Conservation (phyloP, 169 alveolate species). For the Babesia ovata region DNA sequence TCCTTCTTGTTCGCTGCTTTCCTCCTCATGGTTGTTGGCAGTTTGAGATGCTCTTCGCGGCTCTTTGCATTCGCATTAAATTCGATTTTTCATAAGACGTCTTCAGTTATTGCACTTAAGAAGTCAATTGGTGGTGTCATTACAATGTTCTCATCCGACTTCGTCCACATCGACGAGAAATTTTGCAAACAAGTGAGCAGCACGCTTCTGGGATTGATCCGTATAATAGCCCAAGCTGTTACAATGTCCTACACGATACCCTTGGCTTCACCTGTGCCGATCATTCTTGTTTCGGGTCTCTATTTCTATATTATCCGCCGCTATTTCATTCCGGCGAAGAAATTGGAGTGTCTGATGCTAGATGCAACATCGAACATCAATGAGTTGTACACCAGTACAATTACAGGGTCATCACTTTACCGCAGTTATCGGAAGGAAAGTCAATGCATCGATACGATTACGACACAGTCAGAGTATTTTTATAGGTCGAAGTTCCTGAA, state of each 20-base stretch:
- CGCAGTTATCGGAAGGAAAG: constrained; percentile 55
- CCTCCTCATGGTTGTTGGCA: constrained; percentile 3
- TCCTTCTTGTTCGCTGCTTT: background rate
- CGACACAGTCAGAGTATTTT: constrained; percentile 27
- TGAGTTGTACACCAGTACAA: constrained; percentile 24
- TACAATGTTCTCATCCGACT: constrained; percentile 43
- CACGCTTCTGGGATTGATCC: constrained; percentile 22
- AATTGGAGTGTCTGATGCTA: constrained; percentile 18
- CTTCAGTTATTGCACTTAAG: constrained; percentile 13
- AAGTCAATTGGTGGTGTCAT: constrained; percentile 12
- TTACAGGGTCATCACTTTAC: constrained; percentile 45
- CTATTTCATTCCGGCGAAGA: constrained; percentile 38
- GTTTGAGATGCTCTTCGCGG: constrained; percentile 20
- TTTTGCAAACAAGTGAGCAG: constrained; percentile 21
- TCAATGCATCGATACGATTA: constrained; percentile 30
- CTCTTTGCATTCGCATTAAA: constrained; percentile 35
- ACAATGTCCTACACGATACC: constrained; percentile 56
- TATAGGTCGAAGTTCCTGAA: constrained; percentile 30
- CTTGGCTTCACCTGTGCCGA: constrained; percentile 16
- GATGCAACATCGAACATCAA: constrained; percentile 41
- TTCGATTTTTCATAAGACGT: constrained; percentile 34
- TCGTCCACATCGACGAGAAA: constrained; percentile 45
- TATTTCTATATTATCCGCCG: background rate
- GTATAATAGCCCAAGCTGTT: constrained; percentile 13
- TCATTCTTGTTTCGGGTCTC: background rate